phyloP scores from a whole-genome alignment of 2,329 filamentous ascomycete species.

The Fusarium sp. region DNA sequence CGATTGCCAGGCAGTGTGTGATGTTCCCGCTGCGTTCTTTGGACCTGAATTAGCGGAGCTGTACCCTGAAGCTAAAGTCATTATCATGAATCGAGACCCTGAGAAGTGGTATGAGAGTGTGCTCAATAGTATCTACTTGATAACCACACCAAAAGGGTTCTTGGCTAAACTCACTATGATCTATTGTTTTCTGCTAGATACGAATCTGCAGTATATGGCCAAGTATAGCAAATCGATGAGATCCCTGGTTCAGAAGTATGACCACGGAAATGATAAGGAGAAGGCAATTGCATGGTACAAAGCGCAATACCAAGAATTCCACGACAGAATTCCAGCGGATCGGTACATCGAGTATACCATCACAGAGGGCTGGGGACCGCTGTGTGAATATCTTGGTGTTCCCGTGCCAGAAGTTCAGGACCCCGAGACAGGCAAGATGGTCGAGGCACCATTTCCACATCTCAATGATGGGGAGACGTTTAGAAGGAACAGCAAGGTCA shows the following conservation, averaged over 20 bases:
- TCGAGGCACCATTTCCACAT: constrained; percentile 48
- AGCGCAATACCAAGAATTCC: constrained; percentile 51
- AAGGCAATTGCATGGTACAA: constrained; percentile 53
- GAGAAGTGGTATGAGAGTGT: constrained; percentile 49
- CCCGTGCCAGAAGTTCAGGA: constrained; percentile 49
- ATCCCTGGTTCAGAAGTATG: constrained; percentile 41
- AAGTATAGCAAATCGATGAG: constrained; percentile 45
- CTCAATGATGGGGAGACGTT: constrained; percentile 48
- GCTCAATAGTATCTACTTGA: constrained; percentile 46
- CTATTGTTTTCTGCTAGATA: constrained; percentile 47
- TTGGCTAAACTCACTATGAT: constrained; percentile 42
- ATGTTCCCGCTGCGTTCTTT: constrained; percentile 66
- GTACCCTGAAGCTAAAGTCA: constrained; percentile 51
- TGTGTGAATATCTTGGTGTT: constrained; percentile 54
- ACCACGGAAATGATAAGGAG: constrained; percentile 49
- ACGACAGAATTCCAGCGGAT: constrained; percentile 47
- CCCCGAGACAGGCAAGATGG: constrained; percentile 45
- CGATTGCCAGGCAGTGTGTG: constrained; percentile 62
- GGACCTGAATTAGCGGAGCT: constrained; percentile 49
- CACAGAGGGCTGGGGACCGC: constrained; percentile 54
- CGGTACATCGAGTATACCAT: constrained; percentile 53
- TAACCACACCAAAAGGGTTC: constrained; percentile 37
- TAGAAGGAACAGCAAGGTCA: constrained; percentile 6
- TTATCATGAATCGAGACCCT: constrained; percentile 54
- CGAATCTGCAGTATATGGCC: constrained; percentile 36